phyloP scores from a whole-genome alignment of 2,329 filamentous ascomycete species.

The Clarireedia hainanense region DNA sequence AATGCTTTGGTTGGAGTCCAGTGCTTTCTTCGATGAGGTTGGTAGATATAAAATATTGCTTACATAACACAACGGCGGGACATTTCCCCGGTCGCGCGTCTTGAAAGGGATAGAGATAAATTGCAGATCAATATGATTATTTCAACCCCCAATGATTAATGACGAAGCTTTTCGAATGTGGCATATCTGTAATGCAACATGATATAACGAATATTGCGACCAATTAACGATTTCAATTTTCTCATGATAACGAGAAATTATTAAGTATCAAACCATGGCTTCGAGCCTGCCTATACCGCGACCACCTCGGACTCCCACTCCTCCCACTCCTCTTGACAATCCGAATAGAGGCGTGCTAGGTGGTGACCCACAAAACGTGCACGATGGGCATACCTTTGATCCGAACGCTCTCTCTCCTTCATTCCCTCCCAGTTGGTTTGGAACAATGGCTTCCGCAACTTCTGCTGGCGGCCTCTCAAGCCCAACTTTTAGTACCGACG shows the following conservation, averaged over 20 bases:
- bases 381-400: slow-evolving; percentile 32
- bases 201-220: background rate
- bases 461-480: slow-evolving; percentile 18
- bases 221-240: slow-evolving; percentile 1
- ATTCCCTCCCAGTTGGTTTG: slow-evolving; percentile 26
- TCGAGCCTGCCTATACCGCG: slow-evolving; percentile 49
- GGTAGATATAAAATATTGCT: background rate
- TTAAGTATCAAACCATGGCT: slow-evolving; percentile 40
- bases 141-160: slow-evolving; percentile 5
- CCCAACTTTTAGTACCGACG: slow-evolving; percentile 18
- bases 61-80: background rate
- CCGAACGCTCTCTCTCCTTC: slow-evolving; percentile 39
- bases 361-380: slow-evolving; percentile 17
- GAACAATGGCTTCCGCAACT: slow-evolving; percentile 29
- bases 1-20: too few species aligned
- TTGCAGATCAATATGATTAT: slow-evolving; percentile 10
- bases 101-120: slow-evolving; percentile 4
- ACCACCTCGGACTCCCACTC: slow-evolving; percentile 57
- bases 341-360: slow-evolving; percentile 5
- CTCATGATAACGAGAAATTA: slow-evolving; percentile 1
- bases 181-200: background rate
- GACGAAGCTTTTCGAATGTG: background rate
- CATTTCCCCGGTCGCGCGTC: background rate
- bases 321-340: slow-evolving; percentile 44
- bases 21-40: too few species aligned